These are phyloP conservation scores for Nidularia pulvinata DNA, from an alignment of 768 basidiomycete genomes.

Conservation along the genomic window DNA sequence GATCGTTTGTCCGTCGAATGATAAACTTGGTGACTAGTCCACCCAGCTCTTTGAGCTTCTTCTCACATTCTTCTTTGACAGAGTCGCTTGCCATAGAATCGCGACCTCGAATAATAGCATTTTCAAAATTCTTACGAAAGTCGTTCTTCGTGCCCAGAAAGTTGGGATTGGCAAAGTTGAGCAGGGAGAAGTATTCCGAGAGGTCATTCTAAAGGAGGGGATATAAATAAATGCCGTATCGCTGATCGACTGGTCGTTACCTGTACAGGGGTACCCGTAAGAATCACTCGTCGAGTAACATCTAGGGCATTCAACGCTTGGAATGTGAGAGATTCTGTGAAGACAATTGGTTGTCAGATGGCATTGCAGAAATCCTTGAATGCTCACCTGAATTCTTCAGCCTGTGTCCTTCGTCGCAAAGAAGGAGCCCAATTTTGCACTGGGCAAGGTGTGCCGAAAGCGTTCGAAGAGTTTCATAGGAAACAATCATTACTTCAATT, in stretches of 20 bases:
- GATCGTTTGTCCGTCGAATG: conserved; percentile 91
- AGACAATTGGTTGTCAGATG: background rate
- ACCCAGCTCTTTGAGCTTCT: conserved; percentile 90
- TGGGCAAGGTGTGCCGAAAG: conserved; percentile 74
- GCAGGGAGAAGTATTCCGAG: conserved; percentile 91
- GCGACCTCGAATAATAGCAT: conserved; percentile 86
- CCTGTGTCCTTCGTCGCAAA: conserved; percentile 97
- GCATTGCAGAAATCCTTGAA: conserved; percentile 1
- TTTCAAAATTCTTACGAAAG: conserved; percentile 95
- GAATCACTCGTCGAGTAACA: conserved; percentile 88
- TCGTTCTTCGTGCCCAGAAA: conserved; percentile 87
- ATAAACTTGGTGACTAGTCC: conserved; percentile 91
- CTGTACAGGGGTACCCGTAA: conserved; percentile 94
- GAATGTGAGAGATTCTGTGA: conserved; percentile 82
- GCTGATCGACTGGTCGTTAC: conserved; percentile 25
- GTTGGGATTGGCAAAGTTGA: conserved; percentile 93
- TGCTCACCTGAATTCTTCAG: conserved; percentile 90
- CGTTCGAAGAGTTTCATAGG: conserved; percentile 93
- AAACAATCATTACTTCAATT: conserved; percentile 91
- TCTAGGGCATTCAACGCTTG: conserved; percentile 80
- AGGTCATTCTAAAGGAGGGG: conserved; percentile 70
- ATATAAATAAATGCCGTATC: background rate
- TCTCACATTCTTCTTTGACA: conserved; percentile 80
- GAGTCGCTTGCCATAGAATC: conserved; percentile 84
- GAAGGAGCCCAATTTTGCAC: conserved; percentile 86